Conservation (phyloP, 2,329 filamentous ascomycete species). For the Penicillium sp. region DNA sequence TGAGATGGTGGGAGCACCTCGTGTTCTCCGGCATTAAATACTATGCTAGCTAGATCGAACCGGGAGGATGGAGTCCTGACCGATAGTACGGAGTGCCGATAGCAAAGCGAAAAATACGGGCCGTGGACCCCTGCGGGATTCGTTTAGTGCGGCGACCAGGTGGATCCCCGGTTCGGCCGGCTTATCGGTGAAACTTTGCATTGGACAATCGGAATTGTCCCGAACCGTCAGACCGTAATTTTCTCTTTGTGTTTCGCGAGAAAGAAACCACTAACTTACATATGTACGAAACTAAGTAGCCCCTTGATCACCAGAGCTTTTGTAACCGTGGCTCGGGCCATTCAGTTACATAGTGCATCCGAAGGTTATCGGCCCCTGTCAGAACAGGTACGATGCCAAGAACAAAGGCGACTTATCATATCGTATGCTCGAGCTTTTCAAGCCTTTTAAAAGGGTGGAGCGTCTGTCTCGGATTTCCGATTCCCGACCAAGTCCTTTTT, state of each 20-base stretch:
- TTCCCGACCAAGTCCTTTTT: too few relatives aligned
- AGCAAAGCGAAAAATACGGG: background rate
- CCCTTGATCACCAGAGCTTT: background rate
- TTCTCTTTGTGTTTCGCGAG: background rate
- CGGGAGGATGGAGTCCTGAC: background rate
- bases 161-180: background rate
- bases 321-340: background rate
- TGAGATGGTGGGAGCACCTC: background rate
- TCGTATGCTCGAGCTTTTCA: background rate
- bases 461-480: too few relatives aligned
- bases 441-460: background rate
- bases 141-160: background rate
- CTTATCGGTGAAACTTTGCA: background rate
- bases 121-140: background rate
- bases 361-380: background rate
- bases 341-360: background rate
- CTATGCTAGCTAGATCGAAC: background rate
- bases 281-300: too few relatives aligned
- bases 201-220: background rate
- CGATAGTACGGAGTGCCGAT: background rate
- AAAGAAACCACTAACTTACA: background rate
- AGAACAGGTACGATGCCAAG: background rate
- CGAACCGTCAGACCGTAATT: background rate
- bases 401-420: background rate
- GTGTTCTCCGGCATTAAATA: background rate